Conservation (phyloP, 2,329 filamentous ascomycete species). For the Arthrobotrys pseudoclavata region DNA sequence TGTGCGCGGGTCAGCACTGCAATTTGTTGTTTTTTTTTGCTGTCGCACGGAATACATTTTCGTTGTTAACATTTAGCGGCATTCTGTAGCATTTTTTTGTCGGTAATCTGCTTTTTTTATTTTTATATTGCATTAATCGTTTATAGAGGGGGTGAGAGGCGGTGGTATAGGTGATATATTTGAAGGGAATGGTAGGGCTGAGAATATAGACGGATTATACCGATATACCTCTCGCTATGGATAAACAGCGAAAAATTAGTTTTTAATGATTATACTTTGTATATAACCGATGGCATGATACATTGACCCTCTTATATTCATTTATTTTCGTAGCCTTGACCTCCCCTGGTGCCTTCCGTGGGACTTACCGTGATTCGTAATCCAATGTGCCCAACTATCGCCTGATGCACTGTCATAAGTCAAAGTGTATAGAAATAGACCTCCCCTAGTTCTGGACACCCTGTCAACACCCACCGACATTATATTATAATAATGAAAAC, state of each 20-base stretch:
- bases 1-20: slow-evolving; percentile 19
- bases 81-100: slow-evolving; percentile 28
- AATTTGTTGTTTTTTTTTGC: slow-evolving; percentile 9
- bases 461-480: too few species aligned
- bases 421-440: too few species aligned
- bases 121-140: slow-evolving; percentile 24
- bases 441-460: too few species aligned
- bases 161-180: background rate
- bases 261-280: slow-evolving; percentile 21
- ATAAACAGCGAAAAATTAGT: slow-evolving; percentile 7
- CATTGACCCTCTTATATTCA: background rate
- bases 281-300: slow-evolving; percentile 10
- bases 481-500: too few species aligned
- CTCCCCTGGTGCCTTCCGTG: background rate
- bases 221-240: slow-evolving; percentile 8
- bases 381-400: slow-evolving; percentile 4
- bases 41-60: slow-evolving; percentile 20
- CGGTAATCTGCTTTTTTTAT: background rate
- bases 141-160: too few species aligned
- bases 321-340: background rate
- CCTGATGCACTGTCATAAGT: background rate
- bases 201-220: slow-evolving; percentile 10
- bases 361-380: slow-evolving; percentile 2
- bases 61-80: slow-evolving; percentile 49
- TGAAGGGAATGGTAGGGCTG: background rate